Evolutionary conservation across 2,329 filamentous ascomycete species (phyloP), one percentile per base, ranked within the genome.

Genomic region (Neofusicoccum ribis): DNA sequence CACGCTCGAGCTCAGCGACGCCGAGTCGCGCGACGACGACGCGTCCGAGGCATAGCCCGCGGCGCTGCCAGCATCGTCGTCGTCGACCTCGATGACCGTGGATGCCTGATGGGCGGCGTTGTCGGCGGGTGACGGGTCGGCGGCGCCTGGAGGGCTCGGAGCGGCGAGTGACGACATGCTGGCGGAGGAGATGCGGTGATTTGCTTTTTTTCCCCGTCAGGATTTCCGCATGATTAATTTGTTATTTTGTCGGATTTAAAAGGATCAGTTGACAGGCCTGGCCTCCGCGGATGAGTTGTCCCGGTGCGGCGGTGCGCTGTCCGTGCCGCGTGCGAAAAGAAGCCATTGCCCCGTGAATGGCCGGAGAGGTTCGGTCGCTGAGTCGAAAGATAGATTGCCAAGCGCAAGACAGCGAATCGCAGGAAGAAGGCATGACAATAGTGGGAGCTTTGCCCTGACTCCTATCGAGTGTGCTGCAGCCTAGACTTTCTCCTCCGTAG

Each of bases 1-100:
- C 66, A 77, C 72, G 52, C 72, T 73, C 6, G 74, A 76, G 44
- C 74, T 72, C 62, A 77, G 71, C 47, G 58, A 37, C 5, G 31
- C n/a, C 4, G 58, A 47, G 20, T 15, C 27, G 27, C 6, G 27
- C 27, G 27, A 31, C 6, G 27, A 31, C 6, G 39, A 39, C 37
- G 9, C 39, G 15, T 46, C n/a, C 46, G 52, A 56, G 23, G 80
- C 78, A 8, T 47, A 23, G 14, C 27, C 37, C 37, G 37, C 14
- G n/a, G 15, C 9, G 49, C 34, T 54, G 34, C 31, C 34, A 12
- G 3, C 9, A 1, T 23, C 23, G 7, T 78, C 67, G 65, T 82
- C 78, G 63, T 83, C 80, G 49, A 83, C n/a, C 11, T 39, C 50
- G n/a, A 39, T 23, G 3, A n/a, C 17, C 72, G 36, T 81, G 79